phyloP scores from a whole-genome alignment of 176 grass and related monocot species.

The Juncus effusus region DNA sequence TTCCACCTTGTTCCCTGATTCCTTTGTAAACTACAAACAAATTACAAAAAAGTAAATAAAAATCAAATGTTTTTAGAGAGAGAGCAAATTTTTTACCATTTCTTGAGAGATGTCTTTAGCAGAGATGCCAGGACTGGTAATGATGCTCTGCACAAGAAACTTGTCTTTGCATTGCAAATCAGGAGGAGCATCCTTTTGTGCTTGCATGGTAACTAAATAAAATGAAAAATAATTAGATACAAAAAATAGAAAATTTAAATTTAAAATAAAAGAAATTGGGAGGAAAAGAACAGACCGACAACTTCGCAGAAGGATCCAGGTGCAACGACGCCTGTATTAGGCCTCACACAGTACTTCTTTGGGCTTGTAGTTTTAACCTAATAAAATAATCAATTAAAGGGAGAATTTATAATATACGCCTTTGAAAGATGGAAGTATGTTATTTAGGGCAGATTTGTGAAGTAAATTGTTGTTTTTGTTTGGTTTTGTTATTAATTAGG shows the following conservation, averaged over 20 bases:
- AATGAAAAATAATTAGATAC: background rate
- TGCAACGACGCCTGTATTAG: conserved; percentile 29
- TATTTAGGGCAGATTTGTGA: too few relatives aligned
- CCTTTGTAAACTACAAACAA: conserved; percentile 30
- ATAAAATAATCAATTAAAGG: conserved; percentile 3
- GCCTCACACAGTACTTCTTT: conserved; percentile 43
- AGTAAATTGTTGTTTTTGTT: background rate
- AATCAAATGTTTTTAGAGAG: background rate
- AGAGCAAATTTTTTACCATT: conserved; percentile 37
- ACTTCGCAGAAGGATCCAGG: conserved; percentile 38
- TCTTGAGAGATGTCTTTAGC: conserved; percentile 28
- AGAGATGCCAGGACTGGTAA: background rate
- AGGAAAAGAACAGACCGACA: conserved; percentile 23
- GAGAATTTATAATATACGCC: background rate
- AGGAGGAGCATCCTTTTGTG: conserved; percentile 30
- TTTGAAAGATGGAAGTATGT: too few relatives aligned
- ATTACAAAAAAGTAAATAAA: conserved; percentile 6
- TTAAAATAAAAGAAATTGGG: background rate
- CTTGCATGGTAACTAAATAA: conserved; percentile 33
- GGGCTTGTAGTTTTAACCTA: conserved; percentile 40
- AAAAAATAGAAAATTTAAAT: conserved; percentile 2
- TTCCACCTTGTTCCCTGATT: conserved; percentile 37
- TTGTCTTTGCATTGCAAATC: conserved; percentile 49
- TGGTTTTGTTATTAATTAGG: background rate
- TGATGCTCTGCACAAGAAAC: conserved; percentile 34